Percentiles rank a stretch among this genome's conserved stretches.
Evolutionary conservation across 2,329 filamentous ascomycete genomes (phyloP).

Genomic region (Colletotrichum magnum): DNA sequence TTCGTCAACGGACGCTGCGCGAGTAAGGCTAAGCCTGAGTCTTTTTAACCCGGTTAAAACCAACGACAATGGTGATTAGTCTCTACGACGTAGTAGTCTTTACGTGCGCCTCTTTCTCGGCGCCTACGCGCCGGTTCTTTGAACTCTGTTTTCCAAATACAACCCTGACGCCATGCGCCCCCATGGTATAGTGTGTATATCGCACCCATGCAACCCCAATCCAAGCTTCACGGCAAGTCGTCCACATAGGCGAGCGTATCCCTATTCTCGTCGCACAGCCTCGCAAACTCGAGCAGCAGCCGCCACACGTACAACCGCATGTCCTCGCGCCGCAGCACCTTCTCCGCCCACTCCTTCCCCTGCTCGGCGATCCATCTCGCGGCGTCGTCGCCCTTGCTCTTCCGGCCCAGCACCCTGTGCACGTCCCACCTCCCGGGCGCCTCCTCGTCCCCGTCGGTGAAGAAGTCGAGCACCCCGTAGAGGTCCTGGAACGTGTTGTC

Average conservation of each 20-base stretch:
- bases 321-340: conserved; percentile 74
- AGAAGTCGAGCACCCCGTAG: conserved; percentile 76
- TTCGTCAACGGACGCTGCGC: background rate
- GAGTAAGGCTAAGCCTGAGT: conserved; percentile 2
- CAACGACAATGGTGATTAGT: conserved; percentile 1
- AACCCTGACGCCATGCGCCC: background rate
- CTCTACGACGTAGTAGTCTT: background rate
- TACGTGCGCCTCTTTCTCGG: background rate
- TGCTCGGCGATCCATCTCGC: conserved; percentile 72
- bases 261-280: conserved; percentile 62
- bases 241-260: conserved; percentile 60
- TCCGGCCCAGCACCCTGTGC: conserved; percentile 31
- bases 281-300: conserved; percentile 70
- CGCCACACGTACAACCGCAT: conserved; percentile 77
- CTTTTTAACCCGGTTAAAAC: background rate
- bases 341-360: conserved; percentile 73
- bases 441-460: conserved; percentile 63
- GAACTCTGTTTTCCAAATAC: background rate
- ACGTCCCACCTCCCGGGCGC: conserved; percentile 25
- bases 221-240: conserved; percentile 50
- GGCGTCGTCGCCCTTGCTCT: conserved; percentile 62
- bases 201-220: background rate
- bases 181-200: conserved; percentile 12
- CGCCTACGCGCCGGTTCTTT: conserved; percentile 3
- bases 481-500: conserved; percentile 78